phyloP scores from a whole-genome alignment of 768 basidiomycete genomes.

The Mycena galopus region DNA sequence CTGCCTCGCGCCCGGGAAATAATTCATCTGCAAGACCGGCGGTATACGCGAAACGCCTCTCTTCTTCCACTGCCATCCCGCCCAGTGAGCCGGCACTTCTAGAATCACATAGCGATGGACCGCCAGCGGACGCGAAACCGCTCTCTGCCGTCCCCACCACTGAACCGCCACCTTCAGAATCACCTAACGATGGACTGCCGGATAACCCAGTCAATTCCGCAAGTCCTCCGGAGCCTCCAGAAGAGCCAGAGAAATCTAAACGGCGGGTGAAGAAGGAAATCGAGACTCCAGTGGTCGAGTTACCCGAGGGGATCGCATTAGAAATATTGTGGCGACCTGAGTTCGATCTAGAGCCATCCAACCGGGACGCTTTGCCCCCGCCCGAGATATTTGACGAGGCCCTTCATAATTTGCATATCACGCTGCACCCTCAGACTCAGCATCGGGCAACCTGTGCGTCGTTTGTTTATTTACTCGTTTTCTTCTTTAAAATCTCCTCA shows the following conservation, averaged over 20 bases:
- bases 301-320: conserved; percentile 62
- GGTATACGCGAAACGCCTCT: conserved; percentile 31
- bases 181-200: conserved; percentile 29
- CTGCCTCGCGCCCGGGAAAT: conserved; percentile 25
- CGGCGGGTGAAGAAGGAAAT: conserved; percentile 41
- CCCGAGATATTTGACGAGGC: conserved; percentile 83
- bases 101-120: conserved; percentile 25
- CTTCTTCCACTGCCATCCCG: conserved; percentile 35
- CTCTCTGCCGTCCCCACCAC: conserved; percentile 28
- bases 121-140: conserved; percentile 33
- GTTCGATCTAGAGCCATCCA: conserved; percentile 49
- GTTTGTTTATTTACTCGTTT: neutral
- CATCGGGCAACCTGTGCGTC: conserved; percentile 67
- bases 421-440: conserved; percentile 86
- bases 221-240: conserved; percentile 42
- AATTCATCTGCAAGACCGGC: conserved; percentile 31
- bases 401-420: conserved; percentile 79
- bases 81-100: conserved; percentile 27
- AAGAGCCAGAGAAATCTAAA: conserved; percentile 62
- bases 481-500: too few species aligned
- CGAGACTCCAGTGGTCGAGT: conserved; percentile 55
- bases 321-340: conserved; percentile 77
- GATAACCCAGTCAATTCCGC: conserved; percentile 29
- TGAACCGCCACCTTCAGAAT: conserved; percentile 28
- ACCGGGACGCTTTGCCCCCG: conserved; percentile 67